Evolutionary conservation across 2,329 filamentous ascomycete genomes (phyloP), one percentile per base, ranked within the genome.

Genomic region (Lithohypha guttulata): DNA sequence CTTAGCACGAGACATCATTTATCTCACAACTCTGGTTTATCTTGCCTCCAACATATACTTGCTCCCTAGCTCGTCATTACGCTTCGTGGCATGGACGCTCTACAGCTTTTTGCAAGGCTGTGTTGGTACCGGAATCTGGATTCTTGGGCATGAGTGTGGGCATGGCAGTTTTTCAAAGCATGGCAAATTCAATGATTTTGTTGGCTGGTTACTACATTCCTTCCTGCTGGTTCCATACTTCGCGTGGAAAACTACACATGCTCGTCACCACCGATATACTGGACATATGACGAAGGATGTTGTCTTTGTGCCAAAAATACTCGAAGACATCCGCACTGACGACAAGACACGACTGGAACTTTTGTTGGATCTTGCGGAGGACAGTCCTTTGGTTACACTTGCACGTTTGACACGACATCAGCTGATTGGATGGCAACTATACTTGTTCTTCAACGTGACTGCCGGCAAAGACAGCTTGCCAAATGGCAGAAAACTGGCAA

Each of bases 231-330:
- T 80, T 2, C 80, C 80, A 3, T 84, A 78, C 62, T 82, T 81
- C 62, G 75, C 73, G 33, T 84, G 79, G 79, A 77, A 80, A 61
- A 76, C 75, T 56, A 77, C 72, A 22, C 80, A 84, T 58, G 69
- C 71, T 43, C 70, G 78, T 34, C 80, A 84, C 59, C 80, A 84
- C 62, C 71, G 72, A 48, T 79, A 73, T 59, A 76, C 75, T 30
- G 75, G 75, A 48, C 71, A 81, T 61, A 76, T 80, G 63, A 69
- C 76, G 42, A 77, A 75, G 62, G 77, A 81, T 55, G 78, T 76
- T 55, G 74, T 70, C 14, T 79, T 77, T 44, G 75, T 79, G 11
- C 75, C 75, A 33, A 59, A 61, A 48, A 70, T 63, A 0, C 53
- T 59, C 22, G 51, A 60, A n/a, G 48, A 54, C 17, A 39, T 52